These are phyloP conservation scores for Aeschynomene evenia DNA, from an alignment of 306 rosid genomes.

Conservation along the genomic window DNA sequence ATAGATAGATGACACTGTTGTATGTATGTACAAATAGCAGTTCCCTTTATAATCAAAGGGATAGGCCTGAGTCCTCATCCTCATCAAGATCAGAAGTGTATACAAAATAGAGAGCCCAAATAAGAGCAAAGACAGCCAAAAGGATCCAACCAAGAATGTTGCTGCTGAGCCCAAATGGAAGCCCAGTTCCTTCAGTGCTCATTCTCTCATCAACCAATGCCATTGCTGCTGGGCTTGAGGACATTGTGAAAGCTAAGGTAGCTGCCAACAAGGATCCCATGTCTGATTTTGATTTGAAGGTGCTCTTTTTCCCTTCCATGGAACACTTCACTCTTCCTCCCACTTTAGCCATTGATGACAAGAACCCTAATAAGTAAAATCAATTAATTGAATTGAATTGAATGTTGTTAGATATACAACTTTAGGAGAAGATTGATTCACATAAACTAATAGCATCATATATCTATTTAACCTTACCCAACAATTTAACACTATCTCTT, in stretches of 20 bases:
- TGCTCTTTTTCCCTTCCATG: constrained; percentile 54
- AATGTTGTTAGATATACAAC: background rate
- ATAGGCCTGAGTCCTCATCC: constrained; percentile 93
- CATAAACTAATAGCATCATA: no score
- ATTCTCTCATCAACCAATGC: constrained; percentile 92
- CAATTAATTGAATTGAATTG: no score
- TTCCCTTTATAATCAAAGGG: constrained; percentile 58
- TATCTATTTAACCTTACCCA: no score
- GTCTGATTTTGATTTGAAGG: no score
- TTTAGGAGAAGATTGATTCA: background rate
- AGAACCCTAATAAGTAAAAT: constrained; percentile 48
- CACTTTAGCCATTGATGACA: constrained; percentile 61
- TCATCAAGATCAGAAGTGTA: constrained; percentile 77
- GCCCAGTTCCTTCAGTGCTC: constrained; percentile 97
- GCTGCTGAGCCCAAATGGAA: constrained; percentile 95
- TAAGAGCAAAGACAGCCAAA: constrained; percentile 67
- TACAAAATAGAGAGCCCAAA: constrained; percentile 58
- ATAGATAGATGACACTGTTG: no score
- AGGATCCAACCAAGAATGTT: constrained; percentile 88
- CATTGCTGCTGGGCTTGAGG: constrained; percentile 84
- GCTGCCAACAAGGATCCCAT: constrained; percentile 63
- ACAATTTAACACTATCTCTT: no score
- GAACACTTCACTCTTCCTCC: constrained; percentile 86
- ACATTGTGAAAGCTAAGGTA: constrained; percentile 55
- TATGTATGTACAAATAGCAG: no score